Base-by-base conservation (phyloP, 495 filamentous ascomycete genomes). In the Hamigera avellanea region DNA sequence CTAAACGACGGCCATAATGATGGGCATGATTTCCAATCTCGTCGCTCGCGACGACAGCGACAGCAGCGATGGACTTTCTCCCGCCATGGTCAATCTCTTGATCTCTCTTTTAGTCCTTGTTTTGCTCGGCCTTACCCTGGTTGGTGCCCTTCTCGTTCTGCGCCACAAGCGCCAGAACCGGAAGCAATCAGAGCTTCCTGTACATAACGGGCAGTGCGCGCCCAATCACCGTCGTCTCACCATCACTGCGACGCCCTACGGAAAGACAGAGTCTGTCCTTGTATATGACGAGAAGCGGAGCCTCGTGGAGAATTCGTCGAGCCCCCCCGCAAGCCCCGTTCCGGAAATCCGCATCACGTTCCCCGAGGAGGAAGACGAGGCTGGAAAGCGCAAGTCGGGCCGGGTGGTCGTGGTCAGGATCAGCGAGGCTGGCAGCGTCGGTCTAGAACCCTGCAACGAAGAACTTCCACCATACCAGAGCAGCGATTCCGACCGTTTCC, bases 271-370 rank as follows among this genome's bases (percentile, higher is more conserved):
- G 21, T 83, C 79, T 41, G 68, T 84, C 39, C 64, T 81, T 34
- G 73, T 89, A 40, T 80, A 80, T 51, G 77, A 81, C 45, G 81
- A 86, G 56, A 74, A 83, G 56, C 65, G 69, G 41, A 70, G 74
- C 36, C 73, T 93, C 46, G 75, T 91, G 41, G 70, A 76, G 29
- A 80, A 80, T 55, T 81, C 83, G 15, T 69, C 70, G 31, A 78
- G 73, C 28, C 83, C 85, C 12, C 85, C 87, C 18, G 58, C 78
- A 31, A 87, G 83, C 39, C 84, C 85, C n/a, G 75, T 96, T 9
- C 91, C 91, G 8, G 86, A 95, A 61, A 98, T 98, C 51, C 85
- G 88, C 56, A 94, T 98, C 52, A 98, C 91, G 0, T 95, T 98
- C 65, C 91, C 91, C 10, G 91, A 98, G 45, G 89, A 96, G 69